phyloP scores from a whole-genome alignment of 2,329 filamentous ascomycete genomes.

The Lasiodiplodia sp. region DNA sequence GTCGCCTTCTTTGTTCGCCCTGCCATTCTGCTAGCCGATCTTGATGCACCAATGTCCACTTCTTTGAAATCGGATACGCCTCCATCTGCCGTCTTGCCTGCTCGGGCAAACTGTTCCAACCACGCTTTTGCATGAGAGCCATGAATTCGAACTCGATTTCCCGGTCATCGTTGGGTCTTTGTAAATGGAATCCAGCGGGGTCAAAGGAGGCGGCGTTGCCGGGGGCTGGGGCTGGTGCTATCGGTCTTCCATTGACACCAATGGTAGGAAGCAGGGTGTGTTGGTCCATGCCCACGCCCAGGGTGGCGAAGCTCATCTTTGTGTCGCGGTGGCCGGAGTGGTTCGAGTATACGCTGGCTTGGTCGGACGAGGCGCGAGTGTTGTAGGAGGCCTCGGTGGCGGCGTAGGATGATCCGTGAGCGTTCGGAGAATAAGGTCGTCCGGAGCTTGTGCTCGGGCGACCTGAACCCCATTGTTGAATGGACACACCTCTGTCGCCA shows the following conservation, averaged over 20 bases:
- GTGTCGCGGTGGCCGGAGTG: constrained; percentile 60
- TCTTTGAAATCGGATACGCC: constrained; percentile 91
- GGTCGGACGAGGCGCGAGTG: constrained; percentile 67
- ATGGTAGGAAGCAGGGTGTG: constrained; percentile 49
- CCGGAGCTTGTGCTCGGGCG: constrained; percentile 28
- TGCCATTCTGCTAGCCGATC: constrained; percentile 93
- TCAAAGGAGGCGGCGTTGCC: constrained; percentile 55
- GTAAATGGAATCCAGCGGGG: constrained; percentile 67
- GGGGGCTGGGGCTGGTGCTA: constrained; percentile 44
- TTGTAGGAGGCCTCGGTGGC: constrained; percentile 55
- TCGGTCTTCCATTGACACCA: constrained; percentile 40
- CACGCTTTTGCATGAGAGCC: constrained; percentile 94
- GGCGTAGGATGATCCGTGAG: constrained; percentile 35
- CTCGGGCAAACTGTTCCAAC: constrained; percentile 96
- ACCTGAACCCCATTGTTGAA: constrained; percentile 74
- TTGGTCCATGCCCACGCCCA: constrained; percentile 49
- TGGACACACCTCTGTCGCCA: constrained; percentile 72
- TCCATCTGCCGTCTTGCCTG: constrained; percentile 95
- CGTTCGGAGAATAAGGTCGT: constrained; percentile 39
- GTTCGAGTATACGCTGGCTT: constrained; percentile 69
- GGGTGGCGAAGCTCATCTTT: constrained; percentile 55
- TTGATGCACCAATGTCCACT: constrained; percentile 97
- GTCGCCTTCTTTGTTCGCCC: constrained; percentile 87
- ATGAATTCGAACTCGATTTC: constrained; percentile 91
- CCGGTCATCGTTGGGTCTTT: constrained; percentile 79